These are phyloP conservation scores for Elsinoe batatas DNA, from an alignment of 2,329 filamentous ascomycete species.

Conservation along the genomic window DNA sequence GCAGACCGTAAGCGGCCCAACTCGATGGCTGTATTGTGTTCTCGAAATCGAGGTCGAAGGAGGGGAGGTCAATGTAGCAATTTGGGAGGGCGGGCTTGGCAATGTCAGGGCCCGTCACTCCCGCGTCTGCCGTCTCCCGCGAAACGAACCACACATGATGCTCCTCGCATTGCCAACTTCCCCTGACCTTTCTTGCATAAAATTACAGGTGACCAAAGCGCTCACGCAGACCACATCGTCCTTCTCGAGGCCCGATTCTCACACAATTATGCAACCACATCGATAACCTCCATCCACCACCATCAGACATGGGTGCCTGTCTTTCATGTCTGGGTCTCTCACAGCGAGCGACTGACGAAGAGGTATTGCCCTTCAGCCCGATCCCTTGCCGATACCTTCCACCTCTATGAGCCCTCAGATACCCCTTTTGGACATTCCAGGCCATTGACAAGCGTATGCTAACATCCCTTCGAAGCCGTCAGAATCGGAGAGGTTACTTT, in stretches of 20 bases:
- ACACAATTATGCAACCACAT: slow-evolving; percentile 4
- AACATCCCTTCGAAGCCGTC: slow-evolving; percentile 31
- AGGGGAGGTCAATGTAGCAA: background rate
- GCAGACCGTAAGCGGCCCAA: no score
- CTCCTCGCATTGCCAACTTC: slow-evolving; percentile 3
- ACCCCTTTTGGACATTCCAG: slow-evolving; percentile 8
- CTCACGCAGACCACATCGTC: background rate
- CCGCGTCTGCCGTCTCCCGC: background rate
- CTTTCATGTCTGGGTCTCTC: slow-evolving; percentile 39
- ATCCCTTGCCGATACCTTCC: slow-evolving; percentile 10
- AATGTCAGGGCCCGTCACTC: background rate
- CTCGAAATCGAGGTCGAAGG: background rate
- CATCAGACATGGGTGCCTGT: slow-evolving; percentile 39
- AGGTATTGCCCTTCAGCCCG: slow-evolving; percentile 23
- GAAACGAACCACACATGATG: slow-evolving; percentile 3
- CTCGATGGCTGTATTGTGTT: background rate
- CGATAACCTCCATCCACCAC: slow-evolving; percentile 13
- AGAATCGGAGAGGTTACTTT: slow-evolving; percentile 37
- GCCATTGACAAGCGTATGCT: slow-evolving; percentile 1
- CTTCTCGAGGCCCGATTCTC: background rate
- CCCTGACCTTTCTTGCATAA: slow-evolving; percentile 8
- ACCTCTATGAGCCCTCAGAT: slow-evolving; percentile 19
- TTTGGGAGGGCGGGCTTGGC: background rate
- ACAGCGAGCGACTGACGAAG: slow-evolving; percentile 36
- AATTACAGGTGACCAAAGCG: slow-evolving; percentile 12